Evolutionary conservation across 257 asterid species (phyloP).

Genomic region (Eustoma russellianum): DNA sequence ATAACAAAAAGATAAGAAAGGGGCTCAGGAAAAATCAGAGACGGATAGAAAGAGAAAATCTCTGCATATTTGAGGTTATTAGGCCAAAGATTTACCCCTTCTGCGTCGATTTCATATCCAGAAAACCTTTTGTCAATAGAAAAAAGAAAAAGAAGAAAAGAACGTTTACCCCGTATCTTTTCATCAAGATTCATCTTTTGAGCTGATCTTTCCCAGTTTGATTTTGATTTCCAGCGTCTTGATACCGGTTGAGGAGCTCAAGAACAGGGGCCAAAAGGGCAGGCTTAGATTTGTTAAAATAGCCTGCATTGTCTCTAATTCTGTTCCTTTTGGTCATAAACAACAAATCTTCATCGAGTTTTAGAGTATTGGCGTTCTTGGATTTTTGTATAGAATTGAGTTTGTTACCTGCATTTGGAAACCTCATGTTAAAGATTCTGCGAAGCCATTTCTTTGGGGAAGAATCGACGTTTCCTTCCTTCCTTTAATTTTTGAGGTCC

Average conservation of each 20-base stretch:
- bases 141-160: background rate
- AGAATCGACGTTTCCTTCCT: slow-evolving; percentile 9
- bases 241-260: slow-evolving; percentile 1
- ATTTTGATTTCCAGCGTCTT: slow-evolving; percentile 1
- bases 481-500: background rate
- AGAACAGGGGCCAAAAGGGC: slow-evolving; percentile 1
- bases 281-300: slow-evolving; percentile 6
- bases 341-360: background rate
- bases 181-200: background rate
- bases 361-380: background rate
- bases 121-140: slow-evolving; percentile 10
- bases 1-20: slow-evolving; percentile 12
- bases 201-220: background rate
- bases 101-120: slow-evolving; percentile 4
- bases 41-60: slow-evolving; percentile 1
- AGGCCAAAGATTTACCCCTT: slow-evolving; percentile 1
- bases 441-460: slow-evolving; percentile 6
- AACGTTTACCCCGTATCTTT: slow-evolving; percentile 1
- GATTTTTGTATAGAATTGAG: slow-evolving; percentile 1
- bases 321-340: background rate
- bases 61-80: slow-evolving; percentile 9
- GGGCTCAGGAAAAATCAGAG: background rate
- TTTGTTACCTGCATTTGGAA: background rate
- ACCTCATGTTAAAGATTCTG: slow-evolving; percentile 1
- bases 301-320: slow-evolving; percentile 1